A percentile compares a stretch with the other conserved stretches of the same genome.
phyloP scores from a whole-genome alignment of 495 filamentous ascomycete genomes.

The Thozetella sp. region DNA sequence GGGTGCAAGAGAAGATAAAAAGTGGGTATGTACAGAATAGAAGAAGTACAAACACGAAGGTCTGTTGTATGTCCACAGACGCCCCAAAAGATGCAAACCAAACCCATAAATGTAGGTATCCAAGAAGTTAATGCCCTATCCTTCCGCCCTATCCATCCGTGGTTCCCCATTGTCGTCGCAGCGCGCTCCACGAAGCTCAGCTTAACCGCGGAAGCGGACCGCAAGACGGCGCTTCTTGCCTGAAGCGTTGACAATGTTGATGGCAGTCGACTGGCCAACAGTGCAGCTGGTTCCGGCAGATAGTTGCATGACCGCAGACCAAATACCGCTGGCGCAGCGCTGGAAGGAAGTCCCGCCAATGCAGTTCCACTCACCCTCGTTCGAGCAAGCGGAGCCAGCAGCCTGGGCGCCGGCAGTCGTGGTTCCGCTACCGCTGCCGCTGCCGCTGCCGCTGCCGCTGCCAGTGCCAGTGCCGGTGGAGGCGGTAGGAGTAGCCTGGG shows the following conservation, averaged over 20 bases:
- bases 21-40: constrained; percentile 4
- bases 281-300: constrained; percentile 38
- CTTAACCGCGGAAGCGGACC: constrained; percentile 27
- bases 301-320: constrained; percentile 36
- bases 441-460: constrained; percentile 12
- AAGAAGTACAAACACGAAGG: neutral
- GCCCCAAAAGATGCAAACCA: constrained; percentile 4
- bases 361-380: constrained; percentile 48
- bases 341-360: constrained; percentile 39
- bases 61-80: neutral
- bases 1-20: neutral
- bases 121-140: neutral
- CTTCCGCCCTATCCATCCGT: neutral
- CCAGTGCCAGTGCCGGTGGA: constrained; percentile 13
- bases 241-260: constrained; percentile 27
- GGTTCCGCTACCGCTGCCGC: constrained; percentile 7
- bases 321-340: constrained; percentile 42
- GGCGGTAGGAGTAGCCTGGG: constrained; percentile 12
- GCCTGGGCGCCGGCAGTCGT: constrained; percentile 18
- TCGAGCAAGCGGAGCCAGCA: constrained; percentile 32
- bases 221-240: constrained; percentile 21
- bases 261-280: constrained; percentile 24
- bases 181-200: neutral
- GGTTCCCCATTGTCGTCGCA: no score
- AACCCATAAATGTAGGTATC: neutral